A percentile compares a stretch with the other conserved stretches of the same genome.
These are phyloP conservation scores for Boletales sp. DNA, from an alignment of 768 basidiomycete genomes.

Conservation along the genomic window DNA sequence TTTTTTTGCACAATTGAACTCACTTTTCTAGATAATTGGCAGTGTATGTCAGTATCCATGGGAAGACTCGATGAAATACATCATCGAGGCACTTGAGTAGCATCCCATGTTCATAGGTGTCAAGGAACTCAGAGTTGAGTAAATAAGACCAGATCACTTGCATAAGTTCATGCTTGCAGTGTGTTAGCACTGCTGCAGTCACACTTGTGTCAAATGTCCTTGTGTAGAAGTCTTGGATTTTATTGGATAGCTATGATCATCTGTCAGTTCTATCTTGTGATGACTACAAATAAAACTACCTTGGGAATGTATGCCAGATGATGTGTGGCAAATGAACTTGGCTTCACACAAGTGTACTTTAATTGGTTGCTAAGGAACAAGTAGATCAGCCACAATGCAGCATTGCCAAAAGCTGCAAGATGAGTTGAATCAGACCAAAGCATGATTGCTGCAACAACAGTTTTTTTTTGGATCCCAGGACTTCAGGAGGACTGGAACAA, in stretches of 20 bases:
- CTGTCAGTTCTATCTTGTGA: too few species aligned
- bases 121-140: not conserved
- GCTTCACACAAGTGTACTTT: slow-evolving; percentile 8
- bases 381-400: slow-evolving; percentile 14
- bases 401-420: slow-evolving; percentile 19
- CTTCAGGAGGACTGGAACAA: too few species aligned
- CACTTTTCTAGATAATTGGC: too few species aligned
- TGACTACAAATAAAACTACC: too few species aligned
- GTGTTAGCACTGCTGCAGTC: slow-evolving; percentile 2
- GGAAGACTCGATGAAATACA: too few species aligned
- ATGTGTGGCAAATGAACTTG: slow-evolving; percentile 11
- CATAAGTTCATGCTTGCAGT: slow-evolving; percentile 20
- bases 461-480: slow-evolving; percentile 11
- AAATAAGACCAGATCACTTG: slow-evolving; percentile 12
- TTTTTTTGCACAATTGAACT: too few species aligned
- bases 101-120: too few species aligned
- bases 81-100: too few species aligned
- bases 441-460: slow-evolving; percentile 17
- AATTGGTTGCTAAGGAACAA: slow-evolving; percentile 4
- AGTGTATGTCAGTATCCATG: too few species aligned
- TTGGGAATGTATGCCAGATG: slow-evolving; percentile 21
- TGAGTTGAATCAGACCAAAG: slow-evolving; percentile 27
- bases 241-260: not conserved
- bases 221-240: not conserved
- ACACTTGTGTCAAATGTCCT: not conserved